Percentiles rank a stretch among this genome's conserved stretches.
Evolutionary conservation across 2,329 filamentous ascomycete genomes (phyloP).

Genomic region (Fonsecaea monophora): DNA sequence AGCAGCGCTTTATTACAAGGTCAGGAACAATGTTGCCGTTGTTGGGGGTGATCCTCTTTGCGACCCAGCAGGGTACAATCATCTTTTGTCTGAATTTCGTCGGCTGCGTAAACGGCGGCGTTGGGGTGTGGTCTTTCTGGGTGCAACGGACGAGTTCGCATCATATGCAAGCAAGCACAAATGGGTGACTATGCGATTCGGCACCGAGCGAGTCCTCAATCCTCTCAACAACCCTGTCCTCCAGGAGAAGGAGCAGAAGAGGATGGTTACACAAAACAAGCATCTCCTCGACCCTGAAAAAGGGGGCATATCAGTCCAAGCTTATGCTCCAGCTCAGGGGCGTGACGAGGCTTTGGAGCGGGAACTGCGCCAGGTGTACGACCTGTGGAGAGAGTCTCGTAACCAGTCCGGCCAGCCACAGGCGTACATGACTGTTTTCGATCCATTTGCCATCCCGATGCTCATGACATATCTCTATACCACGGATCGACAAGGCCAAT

Average conservation of each 20-base stretch:
- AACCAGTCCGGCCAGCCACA: constrained; percentile 45
- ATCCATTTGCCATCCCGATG: constrained; percentile 48
- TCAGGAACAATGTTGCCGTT: constrained; percentile 47
- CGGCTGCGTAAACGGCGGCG: constrained; percentile 43
- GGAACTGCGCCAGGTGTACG: constrained; percentile 47
- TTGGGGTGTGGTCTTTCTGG: constrained; percentile 48
- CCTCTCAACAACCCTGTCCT: constrained; percentile 50
- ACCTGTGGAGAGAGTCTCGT: constrained; percentile 48
- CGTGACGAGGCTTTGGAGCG: constrained; percentile 44
- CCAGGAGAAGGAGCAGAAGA: constrained; percentile 46
- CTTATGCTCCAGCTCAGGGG: constrained; percentile 46
- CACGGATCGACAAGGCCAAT: constrained; percentile 40
- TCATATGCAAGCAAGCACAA: constrained; percentile 42
- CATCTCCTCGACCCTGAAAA: constrained; percentile 48
- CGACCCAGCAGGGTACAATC: constrained; percentile 37
- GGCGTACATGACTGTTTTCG: constrained; percentile 52
- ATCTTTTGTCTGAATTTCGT: constrained; percentile 47
- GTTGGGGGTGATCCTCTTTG: constrained; percentile 52
- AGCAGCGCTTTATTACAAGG: constrained; percentile 50
- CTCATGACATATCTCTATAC: constrained; percentile 54
- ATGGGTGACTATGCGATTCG: constrained; percentile 50
- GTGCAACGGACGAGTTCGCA: constrained; percentile 46
- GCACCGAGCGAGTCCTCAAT: constrained; percentile 50
- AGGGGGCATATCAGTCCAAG: constrained; percentile 45
- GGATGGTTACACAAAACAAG: constrained; percentile 47